Percentiles rank a stretch among this genome's conserved stretches.
These are phyloP conservation scores for Harringtonia aguacate DNA, from an alignment of 2,329 filamentous ascomycete genomes.

Conservation along the genomic window DNA sequence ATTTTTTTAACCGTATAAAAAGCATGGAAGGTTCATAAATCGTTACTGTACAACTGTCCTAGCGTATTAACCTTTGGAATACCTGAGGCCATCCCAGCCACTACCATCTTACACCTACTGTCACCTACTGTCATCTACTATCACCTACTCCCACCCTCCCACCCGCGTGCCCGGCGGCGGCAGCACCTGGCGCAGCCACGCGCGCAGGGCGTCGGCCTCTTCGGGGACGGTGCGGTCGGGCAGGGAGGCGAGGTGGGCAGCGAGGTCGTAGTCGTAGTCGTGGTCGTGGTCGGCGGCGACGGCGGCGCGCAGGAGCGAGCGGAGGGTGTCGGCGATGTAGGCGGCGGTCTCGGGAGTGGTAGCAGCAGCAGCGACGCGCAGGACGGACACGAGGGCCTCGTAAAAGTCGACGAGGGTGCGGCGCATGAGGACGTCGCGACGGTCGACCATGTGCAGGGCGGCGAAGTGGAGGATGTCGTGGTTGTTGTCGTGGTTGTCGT, in stretches of 20 bases:
- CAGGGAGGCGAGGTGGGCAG: conserved; percentile 26
- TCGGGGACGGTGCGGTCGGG: conserved; percentile 39
- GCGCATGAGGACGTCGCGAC: conserved; percentile 37
- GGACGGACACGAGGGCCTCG: conserved; percentile 36
- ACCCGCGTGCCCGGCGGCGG: conserved; percentile 15
- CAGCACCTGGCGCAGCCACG: conserved; percentile 32
- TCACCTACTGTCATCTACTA: no score
- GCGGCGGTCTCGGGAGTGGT: conserved; percentile 9
- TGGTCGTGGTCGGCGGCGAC: conserved; percentile 26
- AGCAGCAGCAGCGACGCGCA: conserved; percentile 30
- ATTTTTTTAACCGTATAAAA: no score
- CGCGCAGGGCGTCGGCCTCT: conserved; percentile 35
- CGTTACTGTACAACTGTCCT: background rate
- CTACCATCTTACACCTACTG: no score
- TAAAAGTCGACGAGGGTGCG: conserved; percentile 42
- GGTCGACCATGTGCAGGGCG: conserved; percentile 39
- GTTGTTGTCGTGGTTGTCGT: conserved; percentile 13
- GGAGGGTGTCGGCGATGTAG: conserved; percentile 26
- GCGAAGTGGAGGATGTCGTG: conserved; percentile 43
- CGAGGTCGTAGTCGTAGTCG: conserved; percentile 28
- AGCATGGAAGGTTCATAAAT: background rate
- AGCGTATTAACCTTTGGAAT: background rate
- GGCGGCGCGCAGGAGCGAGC: conserved; percentile 28
- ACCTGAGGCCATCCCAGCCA: background rate
- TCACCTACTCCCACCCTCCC: conserved; percentile 6